Base-by-base conservation (phyloP, 768 basidiomycete species). In the Filobasidium floriforme region DNA sequence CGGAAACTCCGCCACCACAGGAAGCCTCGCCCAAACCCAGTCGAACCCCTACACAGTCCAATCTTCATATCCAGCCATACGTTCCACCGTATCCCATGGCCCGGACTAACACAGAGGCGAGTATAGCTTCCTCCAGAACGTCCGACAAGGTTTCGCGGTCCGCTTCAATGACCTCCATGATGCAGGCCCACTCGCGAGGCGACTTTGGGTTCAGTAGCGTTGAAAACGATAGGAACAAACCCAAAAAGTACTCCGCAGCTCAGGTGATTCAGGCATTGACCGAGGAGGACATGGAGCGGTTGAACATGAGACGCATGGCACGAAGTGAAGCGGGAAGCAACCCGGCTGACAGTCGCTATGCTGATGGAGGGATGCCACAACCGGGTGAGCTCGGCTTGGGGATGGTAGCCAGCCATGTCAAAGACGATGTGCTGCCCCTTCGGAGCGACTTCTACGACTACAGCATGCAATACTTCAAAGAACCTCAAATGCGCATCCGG, bases 401-500 rank as follows among this genome's bases (percentile, higher is more conserved):
- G 65, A 75, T 76, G 73, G 77, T 79, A 10, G 76, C 79, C 24
- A 77, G 77, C 57, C 74, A 78, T 46, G 88, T 88, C 10, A 87
- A 92, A 64, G 84, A 88, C 66, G 89, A 94, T 76, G 85, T 88
- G 1, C 77, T 98, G 69, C 96, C 96, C 0, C 79, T 99, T 73
- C 91, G 90, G 79, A 93, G 91, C 74, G 82, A 85, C 10, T 94
- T 90, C 80, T 99, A 88, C 75, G 94, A 97, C 74, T 97, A 92
- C 90, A 92, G 92, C 67, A 85, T 86, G 73, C 93, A 98, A 75
- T 98, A 98, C 76, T 99, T 97, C 81, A 92, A 89, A 69, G 93
- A 97, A 76, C 92, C 94, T 2, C 96, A 99, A 78, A 98, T 99
- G 94, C 87, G 91, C 82, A 89, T 91, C 85, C 85, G 89, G 7